These are phyloP conservation scores for Tetradesmus lagerheimii DNA, from an alignment of 139 green algal genomes.

Conservation along the genomic window DNA sequence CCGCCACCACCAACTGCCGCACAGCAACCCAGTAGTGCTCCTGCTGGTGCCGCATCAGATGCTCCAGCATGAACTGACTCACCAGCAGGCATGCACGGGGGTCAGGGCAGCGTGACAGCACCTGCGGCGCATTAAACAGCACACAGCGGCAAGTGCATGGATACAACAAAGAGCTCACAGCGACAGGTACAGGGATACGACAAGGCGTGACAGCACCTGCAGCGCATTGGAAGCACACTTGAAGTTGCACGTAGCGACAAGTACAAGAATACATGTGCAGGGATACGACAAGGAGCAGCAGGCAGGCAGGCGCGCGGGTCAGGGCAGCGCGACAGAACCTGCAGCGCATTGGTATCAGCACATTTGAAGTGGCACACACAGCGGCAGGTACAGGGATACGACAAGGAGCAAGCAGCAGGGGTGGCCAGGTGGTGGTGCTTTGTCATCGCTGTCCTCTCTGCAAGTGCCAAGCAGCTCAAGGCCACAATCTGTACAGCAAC, in stretches of 20 bases:
- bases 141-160: background rate
- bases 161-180: too few relatives aligned
- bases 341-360: too few relatives aligned
- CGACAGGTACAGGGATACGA: too few relatives aligned
- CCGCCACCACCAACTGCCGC: constrained; percentile 67
- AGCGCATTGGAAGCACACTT: background rate
- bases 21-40: constrained; percentile 72
- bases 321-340: constrained; percentile 19
- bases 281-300: background rate
- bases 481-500: background rate
- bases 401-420: too few relatives aligned
- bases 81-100: background rate
- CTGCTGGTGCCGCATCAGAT: constrained; percentile 66
- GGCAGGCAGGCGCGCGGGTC: background rate
- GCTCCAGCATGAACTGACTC: constrained; percentile 66
- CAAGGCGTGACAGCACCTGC: background rate
- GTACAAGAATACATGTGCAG: background rate
- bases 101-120: constrained; percentile 27
- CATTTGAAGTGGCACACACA: too few relatives aligned
- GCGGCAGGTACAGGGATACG: too few relatives aligned
- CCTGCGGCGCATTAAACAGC: constrained; percentile 12
- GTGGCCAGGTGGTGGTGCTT: too few relatives aligned
- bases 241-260: background rate
- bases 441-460: too few relatives aligned
- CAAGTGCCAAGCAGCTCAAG: constrained; percentile 15